Conservation (phyloP, 2,329 filamentous ascomycete species). For the Xylaria polymorpha region DNA sequence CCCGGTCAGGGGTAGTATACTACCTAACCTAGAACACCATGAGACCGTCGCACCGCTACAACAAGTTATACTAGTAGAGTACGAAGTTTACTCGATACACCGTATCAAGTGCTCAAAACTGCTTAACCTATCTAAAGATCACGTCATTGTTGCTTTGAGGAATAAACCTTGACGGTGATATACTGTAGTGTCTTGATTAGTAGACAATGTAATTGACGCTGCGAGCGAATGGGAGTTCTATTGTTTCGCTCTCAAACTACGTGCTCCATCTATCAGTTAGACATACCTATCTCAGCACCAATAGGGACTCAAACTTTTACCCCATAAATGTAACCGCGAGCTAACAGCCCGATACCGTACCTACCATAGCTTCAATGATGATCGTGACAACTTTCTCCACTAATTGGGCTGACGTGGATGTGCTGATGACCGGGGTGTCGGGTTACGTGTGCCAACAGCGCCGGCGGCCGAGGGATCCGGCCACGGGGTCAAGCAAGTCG, state of each 20-base stretch:
- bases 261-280: neutral
- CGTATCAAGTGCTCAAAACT: no score
- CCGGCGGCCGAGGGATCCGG: slow-evolving; percentile 42
- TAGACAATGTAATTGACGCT: no score
- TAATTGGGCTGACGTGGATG: slow-evolving; percentile 16
- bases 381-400: slow-evolving; percentile 20
- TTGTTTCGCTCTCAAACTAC: neutral
- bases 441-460: slow-evolving; percentile 20
- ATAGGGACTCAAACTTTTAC: neutral
- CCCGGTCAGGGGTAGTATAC: no score
- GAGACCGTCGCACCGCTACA: no score
- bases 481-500: slow-evolving; percentile 4
- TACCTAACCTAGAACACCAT: no score
- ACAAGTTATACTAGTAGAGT: no score
- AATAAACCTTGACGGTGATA: no score
- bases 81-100: no score
- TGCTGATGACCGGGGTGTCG: neutral
- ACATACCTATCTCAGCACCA: neutral
- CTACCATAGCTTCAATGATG: neutral
- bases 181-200: no score
- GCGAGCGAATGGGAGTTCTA: no score
- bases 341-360: neutral
- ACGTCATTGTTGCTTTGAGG: no score
- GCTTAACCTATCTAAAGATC: no score
- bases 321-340: neutral